phyloP scores from a whole-genome alignment of 441 rosid species.

The Jatropha podagrica region DNA sequence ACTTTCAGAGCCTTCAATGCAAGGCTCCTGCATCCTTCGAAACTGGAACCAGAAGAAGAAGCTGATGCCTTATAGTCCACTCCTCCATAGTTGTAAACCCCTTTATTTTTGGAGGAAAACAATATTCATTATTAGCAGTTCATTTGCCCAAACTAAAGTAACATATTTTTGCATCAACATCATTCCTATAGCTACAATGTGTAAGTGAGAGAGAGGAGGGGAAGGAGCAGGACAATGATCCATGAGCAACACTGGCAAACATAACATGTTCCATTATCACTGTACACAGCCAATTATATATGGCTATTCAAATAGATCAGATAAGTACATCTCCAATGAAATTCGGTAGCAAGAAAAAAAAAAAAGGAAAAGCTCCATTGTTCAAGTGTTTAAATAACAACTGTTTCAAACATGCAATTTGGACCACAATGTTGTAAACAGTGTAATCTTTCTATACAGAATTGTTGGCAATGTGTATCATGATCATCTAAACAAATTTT shows the following conservation, averaged over 20 bases:
- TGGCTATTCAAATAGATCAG: background rate
- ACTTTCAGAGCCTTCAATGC: constrained; percentile 76
- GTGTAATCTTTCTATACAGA: background rate
- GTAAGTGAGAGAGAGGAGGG: background rate
- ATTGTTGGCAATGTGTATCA: background rate
- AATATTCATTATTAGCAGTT: background rate
- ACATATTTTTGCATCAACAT: background rate
- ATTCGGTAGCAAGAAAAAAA: background rate
- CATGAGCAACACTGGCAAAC: background rate
- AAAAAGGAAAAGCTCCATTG: background rate
- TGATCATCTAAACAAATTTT: background rate
- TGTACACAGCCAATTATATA: background rate
- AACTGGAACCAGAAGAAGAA: constrained; percentile 66
- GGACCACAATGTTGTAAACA: background rate
- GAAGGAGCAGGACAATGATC: background rate
- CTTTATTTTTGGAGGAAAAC: constrained; percentile 30
- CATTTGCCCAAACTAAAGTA: background rate
- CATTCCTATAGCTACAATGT: background rate
- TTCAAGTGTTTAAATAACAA: background rate
- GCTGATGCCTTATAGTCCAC: constrained; percentile 52
- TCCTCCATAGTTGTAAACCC: constrained; percentile 83
- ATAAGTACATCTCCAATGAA: background rate
- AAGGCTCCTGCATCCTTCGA: constrained; percentile 69
- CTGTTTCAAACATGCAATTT: background rate
- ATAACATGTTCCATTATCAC: background rate